Evolutionary conservation across 352 stramenopile genomes (phyloP), one percentile per base, ranked within the genome.

Genomic region (Saprolegnia diclina): DNA sequence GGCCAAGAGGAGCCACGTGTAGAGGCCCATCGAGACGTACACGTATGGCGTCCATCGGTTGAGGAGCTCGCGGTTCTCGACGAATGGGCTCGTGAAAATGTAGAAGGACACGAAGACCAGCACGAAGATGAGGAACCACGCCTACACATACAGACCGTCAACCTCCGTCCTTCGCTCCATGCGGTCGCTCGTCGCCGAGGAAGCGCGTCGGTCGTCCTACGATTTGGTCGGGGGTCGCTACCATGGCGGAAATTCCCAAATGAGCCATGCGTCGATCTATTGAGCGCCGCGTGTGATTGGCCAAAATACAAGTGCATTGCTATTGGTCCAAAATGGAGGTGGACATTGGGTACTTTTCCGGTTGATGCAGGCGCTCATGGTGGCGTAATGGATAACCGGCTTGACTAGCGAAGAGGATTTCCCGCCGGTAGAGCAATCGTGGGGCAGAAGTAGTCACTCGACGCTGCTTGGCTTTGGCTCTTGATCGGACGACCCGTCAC

Each of bases 11-110:
- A 94, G 82, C 87, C 87, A 94, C 24, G 76, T 85, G 66, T 94
- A 94, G 67, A 94, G 79, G 13, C 76, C 79, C 84, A 94, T 92
- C 38, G 85, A 93, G 42, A 92, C 74, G 76, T 94, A 94, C 16
- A 94, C 87, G 67, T 94, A 94, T 19, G 85, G 83, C 65, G 87
- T 94, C 87, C 87, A 94, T 46, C 80, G 86, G 70, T 89, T 87
- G 29, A 92, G 76, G 46, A 94, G 76, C 74, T 94, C 87, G 6
- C 82, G 82, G 63, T 93, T 93, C 22, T 82, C 85, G 53, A 93
- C 82, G 69, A 94, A 94, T 5, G 87, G 87, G 56, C 85, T 93
- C 56, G 87, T 93, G 74, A 94, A 94, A 76, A 93, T 86, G 79
- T 94, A 94, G 73, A 94, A 94, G 35, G 87, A 88, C 26, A 92